Evolutionary conservation across 2,329 filamentous ascomycete genomes (phyloP), one percentile per base, ranked within the genome.

Genomic region (Botrytis hyacinthi): DNA sequence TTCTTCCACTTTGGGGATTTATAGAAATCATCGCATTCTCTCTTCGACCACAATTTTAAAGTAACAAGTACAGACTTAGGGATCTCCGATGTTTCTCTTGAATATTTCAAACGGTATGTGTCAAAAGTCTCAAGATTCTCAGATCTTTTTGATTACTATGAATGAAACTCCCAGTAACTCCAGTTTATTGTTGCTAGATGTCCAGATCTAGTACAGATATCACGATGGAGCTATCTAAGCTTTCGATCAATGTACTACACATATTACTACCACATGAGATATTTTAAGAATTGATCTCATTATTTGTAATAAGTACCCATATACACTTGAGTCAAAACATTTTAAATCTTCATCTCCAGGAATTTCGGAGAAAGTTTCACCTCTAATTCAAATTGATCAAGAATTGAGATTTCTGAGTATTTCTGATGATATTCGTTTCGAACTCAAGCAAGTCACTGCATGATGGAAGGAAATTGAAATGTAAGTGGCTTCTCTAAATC

Each of bases 31-130:
- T 16, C 16, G 1, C n/a, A 57, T 29, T 0, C n/a, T 29, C 0
- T 32, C 14, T 32, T 29, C 0, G 14, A 16, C 16, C 3, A 57
- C 14, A 18, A 1, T 18, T 7, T 9, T 7, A 18, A 29, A 29
- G 16, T 18, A 18, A 0, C n/a, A 9, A 57, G 6, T 18, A 29
- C 6, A 18, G 1, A 32, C 14, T 54, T 18, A 9, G 16, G 7
- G 2, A 57, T 8, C 3, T 4, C 3, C 9, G 5, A 0, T 8
- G 9, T 4, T 4, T 14, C 1, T 18, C 14, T 18, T 29, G 1
- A 32, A 4, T 29, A 8, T 57, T 18, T 9, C 3, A 29, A 7
- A 57, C 6, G 5, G 51, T 3, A 57, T 57, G 3, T 18, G 14
- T 18, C 14, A 32, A 54, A n/a, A 37, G 37, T 37, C 37, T 37